Evolutionary conservation across 2,329 filamentous ascomycete species (phyloP).

Genomic region (Cordyceps militaris): DNA sequence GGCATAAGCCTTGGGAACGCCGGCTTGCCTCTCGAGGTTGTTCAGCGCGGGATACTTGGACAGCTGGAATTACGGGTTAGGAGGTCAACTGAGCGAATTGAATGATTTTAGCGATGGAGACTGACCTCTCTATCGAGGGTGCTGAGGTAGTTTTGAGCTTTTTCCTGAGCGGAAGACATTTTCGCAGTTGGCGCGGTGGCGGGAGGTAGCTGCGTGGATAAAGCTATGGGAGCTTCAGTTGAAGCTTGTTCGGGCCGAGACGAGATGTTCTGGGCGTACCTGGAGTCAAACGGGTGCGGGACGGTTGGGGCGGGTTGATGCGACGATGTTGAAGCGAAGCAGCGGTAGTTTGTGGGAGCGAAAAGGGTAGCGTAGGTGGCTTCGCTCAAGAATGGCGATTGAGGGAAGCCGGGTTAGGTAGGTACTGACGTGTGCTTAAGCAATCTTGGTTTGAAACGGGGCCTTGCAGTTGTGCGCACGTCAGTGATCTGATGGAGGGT

Average conservation of each 20-base stretch:
- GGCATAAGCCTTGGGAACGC: conserved; percentile 78
- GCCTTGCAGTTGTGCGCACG: conserved; percentile 6
- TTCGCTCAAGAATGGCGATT: conserved; percentile 23
- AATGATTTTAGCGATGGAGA: conserved; percentile 15
- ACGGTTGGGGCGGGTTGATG: not conserved
- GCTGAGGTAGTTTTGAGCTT: conserved; percentile 67
- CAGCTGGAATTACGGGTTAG: conserved; percentile 44
- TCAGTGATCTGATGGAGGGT: not conserved
- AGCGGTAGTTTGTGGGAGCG: conserved; percentile 11
- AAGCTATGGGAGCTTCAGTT: not conserved
- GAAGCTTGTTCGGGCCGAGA: not conserved
- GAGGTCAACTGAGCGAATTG: not conserved
- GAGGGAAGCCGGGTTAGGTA: conserved; percentile 13
- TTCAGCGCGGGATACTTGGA: conserved; percentile 78
- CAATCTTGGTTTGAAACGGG: conserved; percentile 13
- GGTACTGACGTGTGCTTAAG: conserved; percentile 16
- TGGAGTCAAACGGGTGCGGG: not conserved
- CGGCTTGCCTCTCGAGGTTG: conserved; percentile 80
- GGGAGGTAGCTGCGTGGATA: conserved; percentile 6
- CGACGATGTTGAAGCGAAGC: conserved; percentile 10
- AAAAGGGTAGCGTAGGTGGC: conserved; percentile 26
- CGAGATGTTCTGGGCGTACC: not conserved
- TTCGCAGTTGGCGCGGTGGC: conserved; percentile 25
- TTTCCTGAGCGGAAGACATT: conserved; percentile 70
- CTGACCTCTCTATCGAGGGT: conserved; percentile 78